Conservation (phyloP, 192 early-diverging fungal genomes). For the Kappamyces sp. region DNA sequence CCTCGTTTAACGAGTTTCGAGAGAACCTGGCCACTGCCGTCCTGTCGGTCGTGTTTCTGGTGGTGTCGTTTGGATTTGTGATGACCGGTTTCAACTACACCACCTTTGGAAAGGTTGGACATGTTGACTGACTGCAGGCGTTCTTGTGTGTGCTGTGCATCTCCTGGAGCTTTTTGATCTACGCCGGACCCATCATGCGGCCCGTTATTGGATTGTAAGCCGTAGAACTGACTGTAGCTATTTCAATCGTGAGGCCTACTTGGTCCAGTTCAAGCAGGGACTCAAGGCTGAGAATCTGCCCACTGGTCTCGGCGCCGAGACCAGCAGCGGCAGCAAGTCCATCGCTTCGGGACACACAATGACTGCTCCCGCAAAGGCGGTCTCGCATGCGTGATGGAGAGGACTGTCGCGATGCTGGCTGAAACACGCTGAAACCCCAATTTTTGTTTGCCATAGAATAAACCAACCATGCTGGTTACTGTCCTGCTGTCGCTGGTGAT, state of each 20-base stretch:
- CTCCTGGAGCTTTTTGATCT: background rate
- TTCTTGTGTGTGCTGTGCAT: background rate
- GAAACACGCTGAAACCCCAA: too few relatives aligned
- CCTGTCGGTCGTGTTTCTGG: background rate
- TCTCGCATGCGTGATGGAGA: too few relatives aligned
- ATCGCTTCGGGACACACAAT: too few relatives aligned
- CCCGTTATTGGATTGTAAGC: background rate
- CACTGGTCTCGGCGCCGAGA: background rate
- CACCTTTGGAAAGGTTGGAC: conserved; percentile 1
- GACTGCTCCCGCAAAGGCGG: too few relatives aligned
- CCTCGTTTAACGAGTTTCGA: conserved; percentile 8
- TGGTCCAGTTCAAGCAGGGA: background rate
- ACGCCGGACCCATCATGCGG: background rate
- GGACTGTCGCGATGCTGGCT: too few relatives aligned
- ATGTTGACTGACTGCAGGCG: background rate
- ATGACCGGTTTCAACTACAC: background rate
- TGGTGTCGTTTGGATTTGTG: background rate
- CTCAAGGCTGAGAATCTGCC: conserved; percentile 1
- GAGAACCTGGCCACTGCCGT: conserved; percentile 4
- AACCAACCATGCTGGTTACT: too few relatives aligned
- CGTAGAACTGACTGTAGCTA: background rate
- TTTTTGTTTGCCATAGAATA: too few relatives aligned
- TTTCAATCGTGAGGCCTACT: background rate
- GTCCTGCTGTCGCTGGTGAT: too few relatives aligned
- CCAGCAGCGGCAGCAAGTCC: too few relatives aligned